Evolutionary conservation across 495 filamentous ascomycete species (phyloP).

Genomic region (Hyaloscypha hepaticicola): DNA sequence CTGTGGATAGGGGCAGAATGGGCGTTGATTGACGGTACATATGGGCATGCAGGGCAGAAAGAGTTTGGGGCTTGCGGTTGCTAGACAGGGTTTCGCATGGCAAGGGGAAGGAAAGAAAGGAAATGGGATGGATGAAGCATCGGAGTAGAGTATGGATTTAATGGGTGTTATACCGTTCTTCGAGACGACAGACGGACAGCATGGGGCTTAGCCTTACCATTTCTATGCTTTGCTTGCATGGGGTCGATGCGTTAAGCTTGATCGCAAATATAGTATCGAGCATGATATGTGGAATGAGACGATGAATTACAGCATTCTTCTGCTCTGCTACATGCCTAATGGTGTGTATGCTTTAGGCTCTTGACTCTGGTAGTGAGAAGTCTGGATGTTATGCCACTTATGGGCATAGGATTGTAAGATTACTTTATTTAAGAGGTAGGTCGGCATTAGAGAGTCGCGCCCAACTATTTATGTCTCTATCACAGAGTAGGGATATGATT

Average conservation of each 20-base stretch:
- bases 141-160: neutral
- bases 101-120: neutral
- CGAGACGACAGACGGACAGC: neutral
- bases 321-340: no score
- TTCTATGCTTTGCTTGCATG: neutral
- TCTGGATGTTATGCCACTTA: no score
- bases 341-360: no score
- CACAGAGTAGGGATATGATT: neutral
- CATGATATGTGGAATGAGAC: neutral
- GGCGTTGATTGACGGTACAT: neutral
- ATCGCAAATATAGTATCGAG: neutral
- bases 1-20: neutral
- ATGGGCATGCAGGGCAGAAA: neutral
- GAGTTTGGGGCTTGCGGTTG: neutral
- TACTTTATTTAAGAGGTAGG: no score
- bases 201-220: neutral
- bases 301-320: neutral
- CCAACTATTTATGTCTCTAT: no score
- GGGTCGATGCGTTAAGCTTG: neutral
- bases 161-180: neutral
- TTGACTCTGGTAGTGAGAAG: no score
- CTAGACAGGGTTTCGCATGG: constrained; percentile 1
- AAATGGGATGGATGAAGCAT: neutral
- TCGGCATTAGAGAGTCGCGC: no score
- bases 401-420: no score